phyloP scores from a whole-genome alignment of 441 rosid genomes.

The Omphalea diandra region DNA sequence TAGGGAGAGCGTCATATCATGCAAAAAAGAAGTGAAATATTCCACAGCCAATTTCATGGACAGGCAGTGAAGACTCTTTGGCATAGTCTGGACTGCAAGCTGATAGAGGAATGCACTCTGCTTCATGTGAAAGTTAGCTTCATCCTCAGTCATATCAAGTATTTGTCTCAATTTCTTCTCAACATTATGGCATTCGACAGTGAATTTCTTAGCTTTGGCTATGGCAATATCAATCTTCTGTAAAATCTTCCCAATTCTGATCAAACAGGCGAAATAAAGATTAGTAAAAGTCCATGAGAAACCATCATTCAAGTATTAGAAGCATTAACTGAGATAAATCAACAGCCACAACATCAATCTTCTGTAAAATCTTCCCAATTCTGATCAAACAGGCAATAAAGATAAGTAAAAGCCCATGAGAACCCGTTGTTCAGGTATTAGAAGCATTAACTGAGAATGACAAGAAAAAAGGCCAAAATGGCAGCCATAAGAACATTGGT shows the following conservation, averaged over 20 bases:
- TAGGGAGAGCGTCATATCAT: slow-evolving; percentile 38
- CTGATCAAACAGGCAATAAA: slow-evolving; percentile 41
- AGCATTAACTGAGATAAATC: neutral
- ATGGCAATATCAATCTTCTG: slow-evolving; percentile 67
- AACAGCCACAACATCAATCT: slow-evolving; percentile 14
- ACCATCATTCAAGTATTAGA: neutral
- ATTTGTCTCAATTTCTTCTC: slow-evolving; percentile 94
- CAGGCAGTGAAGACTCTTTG: slow-evolving; percentile 92
- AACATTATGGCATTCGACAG: slow-evolving; percentile 79
- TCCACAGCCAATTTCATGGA: slow-evolving; percentile 91
- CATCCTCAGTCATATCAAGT: slow-evolving; percentile 83
- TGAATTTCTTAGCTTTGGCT: slow-evolving; percentile 62
- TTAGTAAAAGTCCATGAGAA: slow-evolving; percentile 11
- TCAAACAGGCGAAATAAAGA: slow-evolving; percentile 25
- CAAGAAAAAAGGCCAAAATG: slow-evolving; percentile 1
- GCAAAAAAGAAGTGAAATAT: slow-evolving; percentile 58
- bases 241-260: slow-evolving; percentile 63
- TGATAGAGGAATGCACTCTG: slow-evolving; percentile 95
- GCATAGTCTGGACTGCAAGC: slow-evolving; percentile 89
- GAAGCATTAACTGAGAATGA: neutral
- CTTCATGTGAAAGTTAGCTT: slow-evolving; percentile 91
- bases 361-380: slow-evolving; percentile 39
- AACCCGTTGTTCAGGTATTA: neutral
- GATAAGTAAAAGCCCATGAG: slow-evolving; percentile 12
- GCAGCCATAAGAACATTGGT: neutral